Base-by-base conservation (phyloP, 2,329 filamentous ascomycete species). In the Aspergillus novoparasiticus region DNA sequence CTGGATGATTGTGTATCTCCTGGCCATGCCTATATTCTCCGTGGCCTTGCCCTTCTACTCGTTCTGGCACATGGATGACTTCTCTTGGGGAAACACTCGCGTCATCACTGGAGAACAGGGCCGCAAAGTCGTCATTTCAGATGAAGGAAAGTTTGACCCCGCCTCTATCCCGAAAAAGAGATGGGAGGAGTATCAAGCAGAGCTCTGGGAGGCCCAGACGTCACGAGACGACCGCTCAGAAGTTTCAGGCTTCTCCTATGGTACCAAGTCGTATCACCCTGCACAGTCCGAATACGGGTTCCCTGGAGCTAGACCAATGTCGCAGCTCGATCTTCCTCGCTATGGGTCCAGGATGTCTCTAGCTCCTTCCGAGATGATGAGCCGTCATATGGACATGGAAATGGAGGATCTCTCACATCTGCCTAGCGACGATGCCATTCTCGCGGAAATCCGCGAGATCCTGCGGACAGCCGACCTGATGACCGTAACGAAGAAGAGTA, bases 31-130 rank as follows among this genome's bases (percentile, higher is more conserved):
- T 0, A 87, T 99, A 67, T 99, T 97, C 85, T 90, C 92, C 50
- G 93, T 96, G 67, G 93, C 87, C 63, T 85, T 99, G 51, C 95
- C 95, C 0, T 82, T 99, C 32, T 98, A 98, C 78, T 86, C 94
- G 57, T 99, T 99, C 86, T 99, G 95, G 95, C 87, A 97, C 82
- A 98, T 98, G 95, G 95, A 99, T 79, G 95, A 99, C 81, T 99
- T 99, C 87, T 92, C 91, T 72, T 99, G 95, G 95, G 95, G 95
- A 80, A 99, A 97, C 80, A 99, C 95, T 46, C 94, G 95, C 88
- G 88, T 99, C 62, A 93, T 99, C 68, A 95, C 92, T 9, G 95
- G 95, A 76, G 95, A 99, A 77, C 90, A 90, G 78, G 95, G 95
- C 68, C 90, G 93, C 77, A 94, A 97, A 84, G 83, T 98, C 66